Conservation (phyloP, 148 eudicot genomes). For the Arctostaphylos glauca region DNA sequence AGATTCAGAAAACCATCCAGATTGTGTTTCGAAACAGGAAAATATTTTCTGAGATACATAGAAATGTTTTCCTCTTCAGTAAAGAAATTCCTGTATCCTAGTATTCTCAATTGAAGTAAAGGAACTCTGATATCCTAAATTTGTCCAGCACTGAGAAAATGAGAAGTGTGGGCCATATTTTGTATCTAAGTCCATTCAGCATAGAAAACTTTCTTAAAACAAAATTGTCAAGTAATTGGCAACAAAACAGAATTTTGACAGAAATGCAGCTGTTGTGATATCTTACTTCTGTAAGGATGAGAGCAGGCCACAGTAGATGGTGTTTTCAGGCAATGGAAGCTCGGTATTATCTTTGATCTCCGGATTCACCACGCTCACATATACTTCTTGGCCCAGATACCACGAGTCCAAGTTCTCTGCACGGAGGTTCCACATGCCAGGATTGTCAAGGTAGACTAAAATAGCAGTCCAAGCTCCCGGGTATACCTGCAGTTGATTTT, state of each 20-base stretch:
- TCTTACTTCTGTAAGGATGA: slow-evolving; percentile 76
- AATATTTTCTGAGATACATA: neutral
- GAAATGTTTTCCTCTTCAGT: neutral
- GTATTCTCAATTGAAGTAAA: neutral
- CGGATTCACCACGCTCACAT: slow-evolving; percentile 68
- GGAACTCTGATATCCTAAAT: neutral
- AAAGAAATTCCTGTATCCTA: neutral
- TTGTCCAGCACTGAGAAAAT: neutral
- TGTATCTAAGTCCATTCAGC: neutral
- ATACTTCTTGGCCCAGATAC: slow-evolving; percentile 93
- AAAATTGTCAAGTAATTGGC: neutral
- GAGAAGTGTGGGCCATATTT: neutral
- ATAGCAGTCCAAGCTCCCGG: slow-evolving; percentile 99
- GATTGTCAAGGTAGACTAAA: slow-evolving; percentile 82
- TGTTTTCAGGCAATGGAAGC: slow-evolving; percentile 62
- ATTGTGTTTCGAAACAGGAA: neutral
- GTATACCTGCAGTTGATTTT: slow-evolving; percentile 57
- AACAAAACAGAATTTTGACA: neutral
- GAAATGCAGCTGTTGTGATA: neutral
- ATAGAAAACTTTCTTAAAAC: neutral
- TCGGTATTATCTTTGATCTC: slow-evolving; percentile 57
- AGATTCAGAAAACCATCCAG: neutral
- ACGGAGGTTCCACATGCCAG: slow-evolving; percentile 97
- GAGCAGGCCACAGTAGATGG: slow-evolving; percentile 78
- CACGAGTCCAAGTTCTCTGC: slow-evolving; percentile 79